These are phyloP conservation scores for Salinomyces thailandicus DNA, from an alignment of 2,329 filamentous ascomycete genomes.

Conservation along the genomic window DNA sequence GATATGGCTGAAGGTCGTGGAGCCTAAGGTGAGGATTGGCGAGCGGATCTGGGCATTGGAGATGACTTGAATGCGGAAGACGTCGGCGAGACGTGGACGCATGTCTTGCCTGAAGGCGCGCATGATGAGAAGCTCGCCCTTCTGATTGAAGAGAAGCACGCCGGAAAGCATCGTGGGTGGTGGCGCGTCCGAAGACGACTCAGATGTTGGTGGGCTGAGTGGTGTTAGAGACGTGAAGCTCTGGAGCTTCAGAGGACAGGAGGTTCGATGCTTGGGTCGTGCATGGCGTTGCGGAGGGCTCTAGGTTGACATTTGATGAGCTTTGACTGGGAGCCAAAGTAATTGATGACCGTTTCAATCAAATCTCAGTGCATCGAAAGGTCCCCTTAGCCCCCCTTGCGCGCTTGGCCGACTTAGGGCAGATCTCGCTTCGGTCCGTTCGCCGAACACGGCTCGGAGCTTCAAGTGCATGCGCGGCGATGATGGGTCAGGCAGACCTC, in stretches of 20 bases:
- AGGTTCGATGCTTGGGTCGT: too few relatives aligned
- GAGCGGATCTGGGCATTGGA: constrained; percentile 96
- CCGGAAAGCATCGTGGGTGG: constrained; percentile 76
- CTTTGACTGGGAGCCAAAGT: too few relatives aligned
- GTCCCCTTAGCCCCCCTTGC: too few relatives aligned
- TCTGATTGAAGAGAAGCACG: constrained; percentile 97
- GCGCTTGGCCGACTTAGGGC: too few relatives aligned
- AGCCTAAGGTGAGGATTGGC: constrained; percentile 91
- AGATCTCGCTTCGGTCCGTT: not conserved
- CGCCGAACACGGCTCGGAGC: not conserved
- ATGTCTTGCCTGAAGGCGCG: constrained; percentile 98
- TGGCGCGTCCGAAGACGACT: constrained; percentile 9
- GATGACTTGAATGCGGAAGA: constrained; percentile 98
- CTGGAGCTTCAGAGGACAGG: too few relatives aligned
- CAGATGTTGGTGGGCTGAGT: not conserved
- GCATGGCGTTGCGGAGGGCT: too few relatives aligned
- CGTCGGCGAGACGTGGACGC: constrained; percentile 90
- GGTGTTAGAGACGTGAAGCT: too few relatives aligned
- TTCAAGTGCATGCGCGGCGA: not conserved
- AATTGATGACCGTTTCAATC: too few relatives aligned
- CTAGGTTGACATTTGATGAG: too few relatives aligned
- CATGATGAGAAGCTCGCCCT: constrained; percentile 99
- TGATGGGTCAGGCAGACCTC: not conserved
- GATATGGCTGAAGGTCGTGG: constrained; percentile 98
- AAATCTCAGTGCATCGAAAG: too few relatives aligned